Evolutionary conservation across 345 rosid genomes (phyloP).

Genomic region (Clausena lansium): DNA sequence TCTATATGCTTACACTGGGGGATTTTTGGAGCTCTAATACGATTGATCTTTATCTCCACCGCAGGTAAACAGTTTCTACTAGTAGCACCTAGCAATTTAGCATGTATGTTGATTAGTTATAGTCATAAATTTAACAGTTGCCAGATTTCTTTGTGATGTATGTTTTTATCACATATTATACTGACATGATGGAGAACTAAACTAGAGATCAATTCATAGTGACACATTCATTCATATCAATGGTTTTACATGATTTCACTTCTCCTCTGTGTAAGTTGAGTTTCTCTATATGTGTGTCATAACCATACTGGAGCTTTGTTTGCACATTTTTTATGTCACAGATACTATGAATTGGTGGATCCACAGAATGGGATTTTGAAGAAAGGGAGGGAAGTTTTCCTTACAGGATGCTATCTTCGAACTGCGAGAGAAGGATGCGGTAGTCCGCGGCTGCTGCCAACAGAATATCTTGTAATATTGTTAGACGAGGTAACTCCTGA

Average conservation of each 20-base stretch:
- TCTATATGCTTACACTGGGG: constrained; percentile 85
- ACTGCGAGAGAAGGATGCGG: constrained; percentile 91
- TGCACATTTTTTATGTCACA: constrained; percentile 20
- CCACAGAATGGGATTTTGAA: constrained; percentile 66
- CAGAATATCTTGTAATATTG: constrained; percentile 86
- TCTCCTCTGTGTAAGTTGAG: neutral
- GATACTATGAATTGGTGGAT: constrained; percentile 85
- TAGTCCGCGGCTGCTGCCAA: constrained; percentile 77
- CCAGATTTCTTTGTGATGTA: neutral
- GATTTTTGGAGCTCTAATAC: constrained; percentile 97
- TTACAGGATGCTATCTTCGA: constrained; percentile 90
- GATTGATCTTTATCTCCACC: constrained; percentile 87
- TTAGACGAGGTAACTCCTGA: constrained; percentile 67
- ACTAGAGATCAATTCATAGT: neutral
- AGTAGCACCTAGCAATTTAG: neutral
- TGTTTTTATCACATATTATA: neutral
- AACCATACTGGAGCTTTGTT: neutral
- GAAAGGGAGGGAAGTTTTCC: constrained; percentile 83
- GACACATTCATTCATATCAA: neutral
- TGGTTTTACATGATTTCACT: neutral
- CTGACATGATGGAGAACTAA: neutral
- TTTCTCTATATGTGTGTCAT: neutral
- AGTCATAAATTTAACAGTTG: neutral
- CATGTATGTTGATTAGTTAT: neutral
- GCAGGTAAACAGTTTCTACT: constrained; percentile 46